Evolutionary conservation across 2,329 filamentous ascomycete species (phyloP).

Genomic region (Fusarium armeniacum): DNA sequence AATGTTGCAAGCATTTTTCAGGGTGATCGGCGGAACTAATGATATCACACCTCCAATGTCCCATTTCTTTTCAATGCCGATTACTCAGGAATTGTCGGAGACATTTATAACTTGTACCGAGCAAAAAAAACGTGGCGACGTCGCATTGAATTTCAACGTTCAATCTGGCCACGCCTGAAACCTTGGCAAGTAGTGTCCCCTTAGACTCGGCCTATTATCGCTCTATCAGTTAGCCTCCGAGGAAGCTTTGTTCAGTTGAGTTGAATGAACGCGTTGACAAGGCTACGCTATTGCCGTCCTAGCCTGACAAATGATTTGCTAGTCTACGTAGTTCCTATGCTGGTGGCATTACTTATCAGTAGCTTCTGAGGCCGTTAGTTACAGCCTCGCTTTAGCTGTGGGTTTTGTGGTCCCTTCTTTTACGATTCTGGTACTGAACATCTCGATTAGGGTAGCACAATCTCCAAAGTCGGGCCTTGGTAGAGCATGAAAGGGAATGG

Average conservation of each 20-base stretch:
- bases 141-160: not conserved
- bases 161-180: slow-evolving; percentile 6
- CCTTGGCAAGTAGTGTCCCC: not conserved
- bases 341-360: not conserved
- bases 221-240: slow-evolving; percentile 5
- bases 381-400: not conserved
- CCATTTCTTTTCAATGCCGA: not conserved
- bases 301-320: not conserved
- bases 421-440: not conserved
- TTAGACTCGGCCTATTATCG: not conserved
- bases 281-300: not conserved
- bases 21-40: not conserved
- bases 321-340: no score
- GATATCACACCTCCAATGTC: not conserved
- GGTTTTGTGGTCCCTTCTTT: not conserved
- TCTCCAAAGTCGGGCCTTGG: not conserved
- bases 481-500: not conserved
- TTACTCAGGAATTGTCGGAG: not conserved
- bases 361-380: not conserved
- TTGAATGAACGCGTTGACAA: not conserved
- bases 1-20: not conserved
- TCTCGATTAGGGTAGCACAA: not conserved
- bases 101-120: not conserved
- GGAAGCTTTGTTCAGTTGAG: not conserved
- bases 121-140: not conserved